A percentile compares a stretch with the other conserved stretches of the same genome.
These are phyloP conservation scores for Hypoxylon sp. DNA, from an alignment of 2,329 filamentous ascomycete species.

Conservation along the genomic window DNA sequence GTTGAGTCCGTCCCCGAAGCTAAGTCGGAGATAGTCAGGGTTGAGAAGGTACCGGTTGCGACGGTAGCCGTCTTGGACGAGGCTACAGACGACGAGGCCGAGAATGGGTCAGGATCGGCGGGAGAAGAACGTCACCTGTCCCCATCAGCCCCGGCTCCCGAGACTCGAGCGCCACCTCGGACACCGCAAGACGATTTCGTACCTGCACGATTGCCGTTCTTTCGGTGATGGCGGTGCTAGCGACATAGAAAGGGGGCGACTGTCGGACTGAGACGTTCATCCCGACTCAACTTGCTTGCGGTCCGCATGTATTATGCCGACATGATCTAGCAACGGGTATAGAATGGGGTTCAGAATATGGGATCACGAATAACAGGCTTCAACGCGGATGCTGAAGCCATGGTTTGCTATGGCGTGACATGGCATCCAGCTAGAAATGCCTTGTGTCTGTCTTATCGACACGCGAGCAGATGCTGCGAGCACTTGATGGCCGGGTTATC, in stretches of 20 bases:
- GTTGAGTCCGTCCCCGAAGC: slow-evolving; percentile 48
- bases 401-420: background rate
- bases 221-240: slow-evolving; percentile 48
- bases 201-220: slow-evolving; percentile 65
- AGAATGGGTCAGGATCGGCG: slow-evolving; percentile 14
- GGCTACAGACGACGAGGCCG: slow-evolving; percentile 32
- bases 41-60: slow-evolving; percentile 43
- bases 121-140: slow-evolving; percentile 15
- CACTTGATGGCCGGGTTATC: background rate
- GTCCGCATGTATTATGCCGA: background rate
- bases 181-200: slow-evolving; percentile 53
- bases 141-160: background rate
- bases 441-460: no score
- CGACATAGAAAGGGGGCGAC: background rate
- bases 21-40: slow-evolving; percentile 43
- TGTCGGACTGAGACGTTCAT: background rate
- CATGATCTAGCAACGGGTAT: background rate
- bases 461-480: background rate
- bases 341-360: slow-evolving; percentile 1
- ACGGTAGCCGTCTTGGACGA: slow-evolving; percentile 40
- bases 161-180: background rate
- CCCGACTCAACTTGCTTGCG: background rate
- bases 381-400: background rate
- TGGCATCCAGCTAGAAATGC: slow-evolving; percentile 1
- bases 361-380: background rate